phyloP scores from a whole-genome alignment of 192 early-diverging fungal species.

The Chytriomyces hyalinus region DNA sequence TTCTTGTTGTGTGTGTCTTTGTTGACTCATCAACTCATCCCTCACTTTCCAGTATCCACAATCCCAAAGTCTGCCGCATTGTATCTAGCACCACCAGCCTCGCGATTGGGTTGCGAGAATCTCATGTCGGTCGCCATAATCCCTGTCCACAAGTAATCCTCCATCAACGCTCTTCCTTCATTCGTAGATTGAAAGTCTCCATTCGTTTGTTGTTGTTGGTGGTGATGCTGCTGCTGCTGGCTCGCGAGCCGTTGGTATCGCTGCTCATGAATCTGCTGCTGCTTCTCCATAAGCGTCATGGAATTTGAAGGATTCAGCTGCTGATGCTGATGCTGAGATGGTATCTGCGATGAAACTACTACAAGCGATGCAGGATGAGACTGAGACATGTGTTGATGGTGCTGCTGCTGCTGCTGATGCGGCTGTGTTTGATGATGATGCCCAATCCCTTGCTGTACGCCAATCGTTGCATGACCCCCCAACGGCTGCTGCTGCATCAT shows the following conservation, averaged over 20 bases:
- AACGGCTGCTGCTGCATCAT: no score
- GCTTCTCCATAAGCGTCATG: neutral
- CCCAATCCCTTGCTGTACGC: no score
- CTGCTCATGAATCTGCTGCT: neutral
- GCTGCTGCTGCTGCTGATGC: no score
- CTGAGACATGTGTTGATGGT: no score
- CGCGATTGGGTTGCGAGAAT: neutral
- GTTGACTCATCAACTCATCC: neutral
- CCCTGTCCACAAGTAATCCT: conserved; percentile 1
- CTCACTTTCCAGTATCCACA: neutral
- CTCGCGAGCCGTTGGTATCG: neutral
- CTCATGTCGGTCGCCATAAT: neutral
- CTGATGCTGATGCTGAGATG: neutral
- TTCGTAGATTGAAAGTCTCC: no score
- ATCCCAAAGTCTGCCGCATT: neutral
- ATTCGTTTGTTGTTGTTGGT: no score
- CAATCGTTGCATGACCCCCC: no score
- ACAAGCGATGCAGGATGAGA: no score
- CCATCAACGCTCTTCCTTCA: neutral
- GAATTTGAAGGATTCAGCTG: neutral
- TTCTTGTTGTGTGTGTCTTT: neutral
- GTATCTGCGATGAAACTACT: neutral
- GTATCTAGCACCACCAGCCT: neutral
- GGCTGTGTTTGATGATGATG: no score
- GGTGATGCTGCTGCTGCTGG: neutral